Evolutionary conservation across 352 stramenopile species (phyloP).

Genomic region (Globisporangium solare): DNA sequence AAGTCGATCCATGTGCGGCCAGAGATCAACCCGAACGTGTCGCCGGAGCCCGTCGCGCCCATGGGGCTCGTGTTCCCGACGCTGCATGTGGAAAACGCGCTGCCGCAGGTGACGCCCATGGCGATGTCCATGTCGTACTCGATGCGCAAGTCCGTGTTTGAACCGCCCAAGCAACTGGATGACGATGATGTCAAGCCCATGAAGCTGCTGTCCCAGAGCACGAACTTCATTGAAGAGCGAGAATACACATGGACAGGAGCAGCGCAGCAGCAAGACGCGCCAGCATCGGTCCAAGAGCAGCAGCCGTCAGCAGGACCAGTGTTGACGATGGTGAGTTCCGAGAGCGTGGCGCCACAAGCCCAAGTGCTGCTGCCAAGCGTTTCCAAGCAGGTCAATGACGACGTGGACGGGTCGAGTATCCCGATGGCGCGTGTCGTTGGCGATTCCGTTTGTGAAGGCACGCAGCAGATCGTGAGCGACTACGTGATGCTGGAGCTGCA

Average conservation of each 20-base stretch:
- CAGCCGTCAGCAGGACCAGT: not conserved
- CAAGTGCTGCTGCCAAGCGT: not conserved
- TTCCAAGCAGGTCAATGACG: slow-evolving; percentile 27
- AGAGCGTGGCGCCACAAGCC: not conserved
- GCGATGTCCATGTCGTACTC: slow-evolving; percentile 27
- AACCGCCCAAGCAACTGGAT: slow-evolving; percentile 39
- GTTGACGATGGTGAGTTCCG: not conserved
- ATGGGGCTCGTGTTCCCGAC: slow-evolving; percentile 72
- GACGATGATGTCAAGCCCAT: slow-evolving; percentile 15
- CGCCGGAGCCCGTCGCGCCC: slow-evolving; percentile 62
- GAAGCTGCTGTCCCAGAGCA: slow-evolving; percentile 38
- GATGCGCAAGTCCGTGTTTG: slow-evolving; percentile 64
- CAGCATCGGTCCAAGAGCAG: not conserved
- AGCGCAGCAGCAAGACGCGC: slow-evolving; percentile 5
- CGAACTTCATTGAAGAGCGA: slow-evolving; percentile 42
- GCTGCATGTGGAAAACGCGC: slow-evolving; percentile 41
- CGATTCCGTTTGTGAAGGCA: slow-evolving; percentile 3
- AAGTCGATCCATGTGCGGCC: slow-evolving; percentile 68
- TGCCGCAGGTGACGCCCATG: slow-evolving; percentile 23
- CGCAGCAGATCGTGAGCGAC: slow-evolving; percentile 45
- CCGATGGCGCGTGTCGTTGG: slow-evolving; percentile 56
- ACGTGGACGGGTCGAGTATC: slow-evolving; percentile 27
- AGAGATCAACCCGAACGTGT: slow-evolving; percentile 79
- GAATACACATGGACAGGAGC: slow-evolving; percentile 35
- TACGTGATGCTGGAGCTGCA: slow-evolving; percentile 84